phyloP scores from a whole-genome alignment of 1,284 basidiomycete species.

The Flammula alnicola region DNA sequence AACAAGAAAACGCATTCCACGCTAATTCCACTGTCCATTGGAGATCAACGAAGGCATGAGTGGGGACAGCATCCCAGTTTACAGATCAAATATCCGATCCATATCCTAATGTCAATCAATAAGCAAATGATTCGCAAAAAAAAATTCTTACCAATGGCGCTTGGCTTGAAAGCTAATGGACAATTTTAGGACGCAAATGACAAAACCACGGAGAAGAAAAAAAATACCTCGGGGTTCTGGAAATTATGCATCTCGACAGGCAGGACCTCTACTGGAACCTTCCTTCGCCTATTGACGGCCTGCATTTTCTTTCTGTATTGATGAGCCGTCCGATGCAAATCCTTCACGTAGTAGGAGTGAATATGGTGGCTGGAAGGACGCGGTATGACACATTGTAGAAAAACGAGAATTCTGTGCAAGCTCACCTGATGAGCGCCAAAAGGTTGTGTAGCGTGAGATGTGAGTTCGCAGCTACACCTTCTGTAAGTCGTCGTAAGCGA shows the following conservation, averaged over 20 bases:
- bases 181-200: neutral
- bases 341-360: conserved; percentile 20
- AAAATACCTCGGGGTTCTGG: conserved; percentile 25
- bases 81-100: conserved; percentile 4
- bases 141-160: conserved; percentile 3
- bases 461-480: conserved; percentile 18
- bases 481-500: neutral
- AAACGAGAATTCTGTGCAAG: neutral
- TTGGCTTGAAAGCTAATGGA: conserved; percentile 6
- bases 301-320: conserved; percentile 18
- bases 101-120: neutral
- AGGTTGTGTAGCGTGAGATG: conserved; percentile 27
- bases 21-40: too few relatives aligned
- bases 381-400: neutral
- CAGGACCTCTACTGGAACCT: conserved; percentile 7
- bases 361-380: conserved; percentile 19
- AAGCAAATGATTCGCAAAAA: neutral
- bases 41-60: too few relatives aligned
- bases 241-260: conserved; percentile 27
- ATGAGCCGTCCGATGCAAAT: conserved; percentile 16
- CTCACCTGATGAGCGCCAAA: conserved; percentile 27
- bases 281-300: conserved; percentile 7
- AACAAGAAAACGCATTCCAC: too few relatives aligned
- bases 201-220: neutral
- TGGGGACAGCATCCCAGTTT: too few relatives aligned